These are phyloP conservation scores for Salix brachista DNA, from an alignment of 345 rosid species.

Conservation along the genomic window DNA sequence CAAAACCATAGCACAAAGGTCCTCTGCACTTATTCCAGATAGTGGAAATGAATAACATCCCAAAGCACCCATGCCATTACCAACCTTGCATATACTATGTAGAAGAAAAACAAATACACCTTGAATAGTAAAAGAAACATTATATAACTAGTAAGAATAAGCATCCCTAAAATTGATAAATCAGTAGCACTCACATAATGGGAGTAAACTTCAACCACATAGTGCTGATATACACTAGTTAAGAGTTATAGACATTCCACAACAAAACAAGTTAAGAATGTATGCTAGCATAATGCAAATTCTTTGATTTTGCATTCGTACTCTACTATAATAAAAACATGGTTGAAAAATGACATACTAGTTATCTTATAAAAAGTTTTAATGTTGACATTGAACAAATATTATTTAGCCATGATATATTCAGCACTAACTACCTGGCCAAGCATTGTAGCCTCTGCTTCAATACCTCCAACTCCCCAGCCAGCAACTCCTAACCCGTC, in stretches of 20 bases:
- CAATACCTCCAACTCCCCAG: conserved; percentile 99
- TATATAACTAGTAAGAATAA: too few relatives aligned
- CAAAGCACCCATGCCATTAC: neutral
- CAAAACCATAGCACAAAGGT: neutral
- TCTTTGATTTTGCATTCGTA: neutral
- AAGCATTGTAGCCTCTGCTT: conserved; percentile 98
- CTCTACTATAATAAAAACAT: neutral
- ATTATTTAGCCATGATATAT: neutral
- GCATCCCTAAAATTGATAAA: too few relatives aligned
- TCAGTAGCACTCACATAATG: neutral
- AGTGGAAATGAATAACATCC: neutral
- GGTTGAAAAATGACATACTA: neutral
- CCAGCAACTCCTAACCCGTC: conserved; percentile 99
- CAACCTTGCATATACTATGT: too few relatives aligned
- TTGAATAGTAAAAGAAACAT: too few relatives aligned
- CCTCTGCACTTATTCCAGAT: neutral
- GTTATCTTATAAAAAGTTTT: neutral
- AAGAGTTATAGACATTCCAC: neutral
- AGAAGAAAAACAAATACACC: too few relatives aligned
- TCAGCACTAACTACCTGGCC: conserved; percentile 64
- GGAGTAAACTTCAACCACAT: neutral
- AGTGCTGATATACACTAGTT: neutral
- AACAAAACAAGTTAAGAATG: neutral
- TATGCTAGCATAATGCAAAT: neutral
- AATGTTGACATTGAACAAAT: neutral